Percentiles rank a stretch among this genome's conserved stretches.
Conservation (phyloP, 768 basidiomycete species). For the Suillus clintonianus region DNA sequence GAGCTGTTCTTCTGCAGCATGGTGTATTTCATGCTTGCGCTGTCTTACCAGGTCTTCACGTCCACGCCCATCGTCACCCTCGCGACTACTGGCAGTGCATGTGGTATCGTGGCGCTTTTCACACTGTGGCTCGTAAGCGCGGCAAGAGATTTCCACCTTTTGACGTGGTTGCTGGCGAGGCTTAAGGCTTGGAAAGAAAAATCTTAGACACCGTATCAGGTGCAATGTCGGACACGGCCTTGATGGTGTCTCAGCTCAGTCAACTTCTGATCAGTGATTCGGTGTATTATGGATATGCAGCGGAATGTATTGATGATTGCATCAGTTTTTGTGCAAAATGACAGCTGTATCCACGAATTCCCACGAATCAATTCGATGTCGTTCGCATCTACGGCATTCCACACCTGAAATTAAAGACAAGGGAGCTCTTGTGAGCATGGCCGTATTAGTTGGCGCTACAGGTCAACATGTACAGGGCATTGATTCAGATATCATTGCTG, state of each 20-base stretch:
- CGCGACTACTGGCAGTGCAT: conserved; percentile 15
- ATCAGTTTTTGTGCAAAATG: too few relatives aligned
- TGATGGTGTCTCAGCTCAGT: background rate
- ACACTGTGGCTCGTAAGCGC: conserved; percentile 17
- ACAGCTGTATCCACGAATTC: too few relatives aligned
- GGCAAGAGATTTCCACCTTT: background rate
- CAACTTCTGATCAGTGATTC: background rate
- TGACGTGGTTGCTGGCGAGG: background rate
- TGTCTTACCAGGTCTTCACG: conserved; percentile 26
- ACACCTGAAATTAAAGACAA: too few relatives aligned
- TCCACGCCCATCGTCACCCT: conserved; percentile 15
- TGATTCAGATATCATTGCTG: too few relatives aligned
- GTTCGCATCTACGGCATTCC: too few relatives aligned
- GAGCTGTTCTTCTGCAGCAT: conserved; percentile 14
- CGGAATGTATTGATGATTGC: too few relatives aligned
- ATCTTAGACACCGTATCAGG: background rate
- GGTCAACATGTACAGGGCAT: too few relatives aligned
- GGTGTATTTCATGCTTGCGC: conserved; percentile 25
- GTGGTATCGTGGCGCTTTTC: conserved; percentile 18
- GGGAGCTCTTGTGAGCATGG: too few relatives aligned
- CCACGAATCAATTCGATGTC: too few relatives aligned
- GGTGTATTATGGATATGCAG: background rate
- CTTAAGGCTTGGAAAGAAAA: background rate
- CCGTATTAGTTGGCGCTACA: too few relatives aligned
- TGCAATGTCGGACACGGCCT: background rate